These are phyloP conservation scores for Linum lewisii DNA, from an alignment of 345 rosid species.

Conservation along the genomic window DNA sequence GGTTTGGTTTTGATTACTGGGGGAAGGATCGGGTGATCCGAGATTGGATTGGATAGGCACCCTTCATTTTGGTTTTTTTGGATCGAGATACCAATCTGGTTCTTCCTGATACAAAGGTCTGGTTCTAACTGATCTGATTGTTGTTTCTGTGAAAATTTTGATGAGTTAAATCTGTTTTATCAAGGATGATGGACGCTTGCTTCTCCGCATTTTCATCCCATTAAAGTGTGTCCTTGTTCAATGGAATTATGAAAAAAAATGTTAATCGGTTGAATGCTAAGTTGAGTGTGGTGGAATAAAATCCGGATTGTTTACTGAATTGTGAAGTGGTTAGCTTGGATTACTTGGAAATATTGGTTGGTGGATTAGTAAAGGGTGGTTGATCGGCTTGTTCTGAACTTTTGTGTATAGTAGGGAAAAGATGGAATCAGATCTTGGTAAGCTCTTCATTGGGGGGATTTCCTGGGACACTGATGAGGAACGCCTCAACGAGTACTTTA, in stretches of 20 bases:
- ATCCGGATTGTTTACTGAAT: conserved; percentile 20
- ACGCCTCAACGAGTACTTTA: conserved; percentile 73
- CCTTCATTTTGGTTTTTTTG: conserved; percentile 28
- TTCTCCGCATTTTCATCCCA: too few relatives aligned
- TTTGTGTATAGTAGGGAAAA: conserved; percentile 29
- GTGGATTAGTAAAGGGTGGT: conserved; percentile 13
- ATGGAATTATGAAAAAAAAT: conserved; percentile 2
- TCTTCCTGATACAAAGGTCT: conserved; percentile 45
- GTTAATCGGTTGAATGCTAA: conserved; percentile 12
- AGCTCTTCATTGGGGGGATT: conserved; percentile 98
- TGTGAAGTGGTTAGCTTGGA: conserved; percentile 11
- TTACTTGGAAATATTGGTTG: conserved; percentile 17
- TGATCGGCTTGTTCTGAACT: conserved; percentile 18
- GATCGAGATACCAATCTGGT: conserved; percentile 42
- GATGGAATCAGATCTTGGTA: conserved; percentile 99
- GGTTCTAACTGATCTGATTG: conserved; percentile 19
- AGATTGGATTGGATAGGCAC: conserved; percentile 44
- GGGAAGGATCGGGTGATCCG: conserved; percentile 47
- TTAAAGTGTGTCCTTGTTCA: background rate
- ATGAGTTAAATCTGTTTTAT: too few relatives aligned
- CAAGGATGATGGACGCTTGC: too few relatives aligned
- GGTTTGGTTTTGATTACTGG: conserved; percentile 30
- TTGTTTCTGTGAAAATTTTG: conserved; percentile 17
- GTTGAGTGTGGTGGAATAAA: conserved; percentile 3
- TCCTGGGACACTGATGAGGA: conserved; percentile 99